Base-by-base conservation (phyloP, 768 basidiomycete genomes). In the Boletus subcaerulescens region DNA sequence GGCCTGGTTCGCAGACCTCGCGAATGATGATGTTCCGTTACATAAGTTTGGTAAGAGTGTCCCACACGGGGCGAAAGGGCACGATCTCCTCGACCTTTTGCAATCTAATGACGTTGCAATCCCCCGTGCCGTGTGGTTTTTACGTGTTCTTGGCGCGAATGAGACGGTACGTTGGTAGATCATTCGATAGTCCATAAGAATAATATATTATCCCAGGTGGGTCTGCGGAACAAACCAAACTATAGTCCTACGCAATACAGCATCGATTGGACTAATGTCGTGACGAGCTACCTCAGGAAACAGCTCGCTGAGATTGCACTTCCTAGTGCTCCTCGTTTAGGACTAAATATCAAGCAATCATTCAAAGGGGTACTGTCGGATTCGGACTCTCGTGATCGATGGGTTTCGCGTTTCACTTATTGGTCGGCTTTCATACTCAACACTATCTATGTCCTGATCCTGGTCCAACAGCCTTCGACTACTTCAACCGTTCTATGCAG, bases 171-270 rank as follows among this genome's bases (percentile, higher is more conserved):
- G 54, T 56, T 9, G 22, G 20, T 35, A n/a, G 55, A 39, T 43
- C 32, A 42, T 50, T 39, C 35, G 22, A 1, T 56, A 2, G 10
- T 32, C 46, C 47, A 43, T 22, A n/a, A 22, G n/a, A 32, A 5
- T 55, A 15, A 59, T 39, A 44, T 26, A 47, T 29, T 22, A 3
- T 46, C 32, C 46, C 57, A 89, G 89, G 83, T 86, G 20, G 89
- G 87, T 29, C 71, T 90, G 40, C 79, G 88, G 41, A 87, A 90
- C 60, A 89, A 88, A 63, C 87, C 89, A 4, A 69, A 80, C n/a
- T 91, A 89, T 68, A 86, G 89, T 60, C 89, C 90, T 1, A 85
- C 80, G 6, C 89, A 89, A 61, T 92, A 93, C 65, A 91, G 90
- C 58, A 70, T 88, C 15, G 91, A 93, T 53, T 92, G 91, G 89